A percentile compares a stretch with the other conserved stretches of the same genome.
Conservation (phyloP, 2,329 filamentous ascomycete genomes). For the Exophiala aquamarina region DNA sequence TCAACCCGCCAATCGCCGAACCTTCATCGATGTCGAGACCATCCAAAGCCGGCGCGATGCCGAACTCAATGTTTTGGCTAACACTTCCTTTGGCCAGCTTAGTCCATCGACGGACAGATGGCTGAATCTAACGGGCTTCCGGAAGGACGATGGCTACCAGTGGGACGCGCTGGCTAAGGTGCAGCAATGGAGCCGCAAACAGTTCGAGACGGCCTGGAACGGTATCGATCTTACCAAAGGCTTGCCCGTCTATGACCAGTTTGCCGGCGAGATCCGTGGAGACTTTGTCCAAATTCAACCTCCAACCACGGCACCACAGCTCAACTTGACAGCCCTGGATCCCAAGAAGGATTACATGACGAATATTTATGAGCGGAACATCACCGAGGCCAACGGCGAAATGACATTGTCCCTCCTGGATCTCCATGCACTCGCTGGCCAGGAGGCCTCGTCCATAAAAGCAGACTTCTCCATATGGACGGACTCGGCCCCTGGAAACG, state of each 20-base stretch:
- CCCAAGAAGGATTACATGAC: conserved; percentile 67
- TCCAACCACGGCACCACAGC: conserved; percentile 48
- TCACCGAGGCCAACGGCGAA: conserved; percentile 70
- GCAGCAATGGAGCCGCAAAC: conserved; percentile 42
- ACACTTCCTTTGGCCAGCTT: conserved; percentile 54
- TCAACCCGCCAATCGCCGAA: conserved; percentile 21
- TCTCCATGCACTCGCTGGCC: conserved; percentile 39
- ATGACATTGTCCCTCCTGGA: conserved; percentile 69
- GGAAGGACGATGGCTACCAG: conserved; percentile 69
- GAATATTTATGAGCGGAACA: conserved; percentile 71
- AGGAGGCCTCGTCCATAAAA: conserved; percentile 51
- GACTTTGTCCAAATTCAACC: conserved; percentile 65
- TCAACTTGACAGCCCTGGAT: conserved; percentile 66
- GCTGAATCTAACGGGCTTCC: conserved; percentile 76
- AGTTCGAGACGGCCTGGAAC: conserved; percentile 49
- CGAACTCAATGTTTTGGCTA: conserved; percentile 28
- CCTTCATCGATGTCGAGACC: conserved; percentile 13
- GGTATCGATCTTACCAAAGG: conserved; percentile 41
- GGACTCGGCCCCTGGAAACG: conserved; percentile 65
- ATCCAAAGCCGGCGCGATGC: conserved; percentile 48
- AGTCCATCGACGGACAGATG: conserved; percentile 45
- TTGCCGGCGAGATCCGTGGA: conserved; percentile 75
- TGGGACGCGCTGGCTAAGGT: conserved; percentile 66
- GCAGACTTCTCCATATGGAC: conserved; percentile 73
- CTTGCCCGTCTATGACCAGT: conserved; percentile 71